Base-by-base conservation (phyloP, 73 alveolate genomes). In the Diophrys sp. region DNA sequence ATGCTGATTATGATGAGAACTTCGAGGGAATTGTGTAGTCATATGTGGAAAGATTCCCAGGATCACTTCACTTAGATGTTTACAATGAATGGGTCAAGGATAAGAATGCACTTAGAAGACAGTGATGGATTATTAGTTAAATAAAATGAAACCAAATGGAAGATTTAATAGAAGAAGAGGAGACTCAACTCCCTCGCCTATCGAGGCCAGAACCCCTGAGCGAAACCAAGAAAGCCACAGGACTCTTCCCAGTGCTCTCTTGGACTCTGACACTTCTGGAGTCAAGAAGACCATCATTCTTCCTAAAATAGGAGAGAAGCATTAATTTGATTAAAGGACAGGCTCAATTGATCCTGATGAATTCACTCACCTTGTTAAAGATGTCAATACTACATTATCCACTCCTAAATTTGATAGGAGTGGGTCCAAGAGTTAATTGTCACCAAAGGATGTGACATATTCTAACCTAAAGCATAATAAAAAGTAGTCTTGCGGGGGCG, bases 1-100 rank as follows among this genome's bases (percentile, higher is more conserved):
- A 85, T 73, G 72, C 56, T 77, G 69, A 34, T 67, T 85, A 85
- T 66, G 91, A 80, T 67, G 98, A 90, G 33, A 73, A 69, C 23
- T 85, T 80, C 79, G 95, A 92, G 77, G 96, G 98, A 56, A 81
- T 92, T 33, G 82, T 92, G 32, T 14, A 82, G 55, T 87, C 94
- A 23, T 87, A 74, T 69, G 68, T 33, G 24, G 96, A 89, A 62
- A 84, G 96, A 80, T 89, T 79, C 78, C 89, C 87, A 56, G 78
- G 73, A 33, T 75, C 78, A 0, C 57, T 83, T 62, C 28, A 77
- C 32, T 73, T 32, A n/a, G 83, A 83, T 18, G 84, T 83, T 31
- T 83, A 77, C 54, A 70, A 80, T 24, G 27, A n/a, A 23, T 83
- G 91, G 91, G 23, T 44, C 1, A 30, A 69, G 14, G 87, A 83